phyloP scores from a whole-genome alignment of 441 rosid species.

The Dalechampia spathulata region DNA sequence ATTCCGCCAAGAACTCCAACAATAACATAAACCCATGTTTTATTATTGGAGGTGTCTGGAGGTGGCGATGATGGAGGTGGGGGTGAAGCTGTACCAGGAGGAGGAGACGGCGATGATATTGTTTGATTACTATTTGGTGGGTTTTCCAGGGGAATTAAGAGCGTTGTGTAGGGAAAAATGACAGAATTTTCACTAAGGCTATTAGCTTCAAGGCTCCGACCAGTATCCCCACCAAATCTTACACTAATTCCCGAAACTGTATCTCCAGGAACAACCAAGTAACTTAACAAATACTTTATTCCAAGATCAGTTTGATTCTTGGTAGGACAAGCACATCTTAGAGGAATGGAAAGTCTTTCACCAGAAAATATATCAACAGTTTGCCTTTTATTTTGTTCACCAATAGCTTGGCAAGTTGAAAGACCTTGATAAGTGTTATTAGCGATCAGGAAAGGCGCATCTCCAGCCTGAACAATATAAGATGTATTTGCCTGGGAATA shows the following conservation, averaged over 20 bases:
- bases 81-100: slow-evolving; percentile 15
- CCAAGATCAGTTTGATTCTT: slow-evolving; percentile 44
- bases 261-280: slow-evolving; percentile 27
- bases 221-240: slow-evolving; percentile 34
- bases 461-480: slow-evolving; percentile 29
- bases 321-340: slow-evolving; percentile 76
- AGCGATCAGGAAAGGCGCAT: slow-evolving; percentile 31
- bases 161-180: slow-evolving; percentile 50
- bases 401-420: slow-evolving; percentile 66
- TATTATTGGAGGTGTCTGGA: slow-evolving; percentile 15
- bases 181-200: slow-evolving; percentile 16
- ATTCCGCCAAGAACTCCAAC: slow-evolving; percentile 49
- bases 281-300: slow-evolving; percentile 43
- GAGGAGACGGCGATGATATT: slow-evolving; percentile 26
- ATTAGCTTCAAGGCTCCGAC: slow-evolving; percentile 48
- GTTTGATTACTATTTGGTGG: slow-evolving; percentile 37
- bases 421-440: slow-evolving; percentile 60
- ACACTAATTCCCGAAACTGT: slow-evolving; percentile 18
- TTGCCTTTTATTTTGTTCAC: slow-evolving; percentile 25
- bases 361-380: slow-evolving; percentile 27
- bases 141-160: slow-evolving; percentile 49
- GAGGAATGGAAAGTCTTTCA: slow-evolving; percentile 35
- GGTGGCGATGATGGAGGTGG: slow-evolving; percentile 22
- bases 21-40: slow-evolving; percentile 47
- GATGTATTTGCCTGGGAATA: slow-evolving; percentile 47